Evolutionary conservation across 179 eudicot species (phyloP).

Genomic region (Beta corolliflora): DNA sequence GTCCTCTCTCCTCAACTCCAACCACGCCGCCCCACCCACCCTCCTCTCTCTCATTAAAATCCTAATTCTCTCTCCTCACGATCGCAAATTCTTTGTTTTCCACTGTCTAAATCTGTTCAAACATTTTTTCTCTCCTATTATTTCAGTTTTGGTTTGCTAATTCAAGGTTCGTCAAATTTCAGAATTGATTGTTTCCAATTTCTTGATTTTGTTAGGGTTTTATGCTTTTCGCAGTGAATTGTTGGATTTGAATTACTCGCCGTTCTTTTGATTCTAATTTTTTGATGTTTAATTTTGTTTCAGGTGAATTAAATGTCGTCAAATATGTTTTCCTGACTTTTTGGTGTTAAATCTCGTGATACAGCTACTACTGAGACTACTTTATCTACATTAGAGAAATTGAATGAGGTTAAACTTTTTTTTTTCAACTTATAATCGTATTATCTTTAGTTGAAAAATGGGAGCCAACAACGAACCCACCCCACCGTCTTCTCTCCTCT

Average conservation of each 20-base stretch:
- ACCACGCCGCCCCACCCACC: too few species aligned
- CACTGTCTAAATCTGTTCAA: too few species aligned
- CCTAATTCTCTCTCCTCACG: neutral
- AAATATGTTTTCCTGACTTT: constrained; percentile 54
- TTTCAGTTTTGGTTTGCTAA: neutral
- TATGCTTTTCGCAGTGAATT: neutral
- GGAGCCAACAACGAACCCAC: too few species aligned
- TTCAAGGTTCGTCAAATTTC: constrained; percentile 1
- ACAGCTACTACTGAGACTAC: constrained; percentile 42
- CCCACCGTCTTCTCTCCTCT: too few species aligned
- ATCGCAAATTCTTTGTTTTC: neutral
- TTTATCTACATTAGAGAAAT: constrained; percentile 55
- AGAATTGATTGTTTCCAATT: neutral
- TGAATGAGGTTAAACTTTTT: constrained; percentile 55
- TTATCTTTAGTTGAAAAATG: too few species aligned
- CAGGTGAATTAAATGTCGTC: constrained; percentile 17
- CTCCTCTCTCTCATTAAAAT: constrained; percentile 12
- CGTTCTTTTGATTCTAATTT: neutral
- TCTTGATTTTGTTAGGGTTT: constrained; percentile 6
- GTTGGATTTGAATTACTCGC: neutral
- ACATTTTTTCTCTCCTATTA: neutral
- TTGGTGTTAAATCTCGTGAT: constrained; percentile 51
- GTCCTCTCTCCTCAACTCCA: too few species aligned
- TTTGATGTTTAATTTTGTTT: neutral
- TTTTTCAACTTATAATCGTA: neutral